phyloP scores from a whole-genome alignment of 208 protist genomes.

The Leishmania amazonensis region DNA sequence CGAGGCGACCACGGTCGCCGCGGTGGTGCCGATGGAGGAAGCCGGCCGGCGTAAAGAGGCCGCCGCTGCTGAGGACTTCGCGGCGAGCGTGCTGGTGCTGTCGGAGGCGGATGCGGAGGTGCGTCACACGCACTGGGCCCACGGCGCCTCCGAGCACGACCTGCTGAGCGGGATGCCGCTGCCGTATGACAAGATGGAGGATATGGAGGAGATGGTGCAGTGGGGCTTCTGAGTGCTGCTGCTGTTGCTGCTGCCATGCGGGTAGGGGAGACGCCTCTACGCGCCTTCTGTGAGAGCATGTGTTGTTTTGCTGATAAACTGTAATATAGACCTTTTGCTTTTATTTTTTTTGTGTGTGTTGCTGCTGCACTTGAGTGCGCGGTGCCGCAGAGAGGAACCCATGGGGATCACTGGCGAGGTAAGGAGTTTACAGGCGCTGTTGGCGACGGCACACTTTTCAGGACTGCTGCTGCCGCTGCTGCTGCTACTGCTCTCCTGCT shows the following conservation, averaged over 20 bases:
- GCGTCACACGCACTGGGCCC: slow-evolving; percentile 25
- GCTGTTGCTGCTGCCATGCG: neutral
- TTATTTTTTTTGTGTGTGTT: too few relatives aligned
- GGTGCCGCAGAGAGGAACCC: too few relatives aligned
- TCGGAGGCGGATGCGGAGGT: slow-evolving; percentile 11
- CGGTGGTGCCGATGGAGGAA: neutral
- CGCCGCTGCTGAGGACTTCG: neutral
- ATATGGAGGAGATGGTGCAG: slow-evolving; percentile 6
- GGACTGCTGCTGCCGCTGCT: too few relatives aligned
- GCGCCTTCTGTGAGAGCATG: too few relatives aligned
- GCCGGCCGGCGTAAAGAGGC: neutral
- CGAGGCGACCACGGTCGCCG: slow-evolving; percentile 6
- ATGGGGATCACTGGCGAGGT: too few relatives aligned
- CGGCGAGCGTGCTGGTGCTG: slow-evolving; percentile 18
- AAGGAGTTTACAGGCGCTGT: too few relatives aligned
- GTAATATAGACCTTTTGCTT: too few relatives aligned
- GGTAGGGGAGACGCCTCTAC: too few relatives aligned
- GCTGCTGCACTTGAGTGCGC: too few relatives aligned
- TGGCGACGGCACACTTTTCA: too few relatives aligned
- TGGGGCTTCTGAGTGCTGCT: slow-evolving; percentile 1
- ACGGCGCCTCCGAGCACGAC: slow-evolving; percentile 25
- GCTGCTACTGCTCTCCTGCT: too few relatives aligned
- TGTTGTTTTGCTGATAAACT: too few relatives aligned
- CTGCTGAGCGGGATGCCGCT: slow-evolving; percentile 21
- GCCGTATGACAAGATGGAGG: slow-evolving; percentile 15